A percentile compares a stretch with the other conserved stretches of the same genome.
phyloP scores from a whole-genome alignment of 768 basidiomycete species.

The Mycena vulgaris region DNA sequence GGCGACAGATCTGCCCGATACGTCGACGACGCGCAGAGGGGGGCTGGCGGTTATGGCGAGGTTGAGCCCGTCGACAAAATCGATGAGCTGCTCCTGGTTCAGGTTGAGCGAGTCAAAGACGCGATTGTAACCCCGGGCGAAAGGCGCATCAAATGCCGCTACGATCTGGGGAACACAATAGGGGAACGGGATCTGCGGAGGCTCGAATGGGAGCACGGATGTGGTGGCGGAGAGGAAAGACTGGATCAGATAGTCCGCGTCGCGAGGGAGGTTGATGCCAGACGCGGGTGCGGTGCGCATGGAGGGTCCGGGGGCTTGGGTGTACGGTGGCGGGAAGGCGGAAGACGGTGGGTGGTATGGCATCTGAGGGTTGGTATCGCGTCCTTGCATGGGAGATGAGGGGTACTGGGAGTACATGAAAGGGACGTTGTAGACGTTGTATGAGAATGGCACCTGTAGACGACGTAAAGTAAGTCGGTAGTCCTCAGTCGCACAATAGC shows the following conservation, averaged over 20 bases:
- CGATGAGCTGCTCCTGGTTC: constrained; percentile 37
- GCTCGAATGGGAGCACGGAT: background rate
- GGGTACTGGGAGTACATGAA: too few relatives aligned
- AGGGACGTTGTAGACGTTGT: too few relatives aligned
- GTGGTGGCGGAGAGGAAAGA: constrained; percentile 25
- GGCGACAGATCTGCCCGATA: constrained; percentile 40
- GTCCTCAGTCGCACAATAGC: too few relatives aligned
- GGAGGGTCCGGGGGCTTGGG: background rate
- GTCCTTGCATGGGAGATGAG: too few relatives aligned
- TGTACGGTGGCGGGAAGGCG: too few relatives aligned
- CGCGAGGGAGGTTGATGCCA: constrained; percentile 30
- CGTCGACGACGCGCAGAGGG: constrained; percentile 42
- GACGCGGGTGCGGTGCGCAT: background rate
- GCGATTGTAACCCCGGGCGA: constrained; percentile 40
- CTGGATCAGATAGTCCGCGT: constrained; percentile 33
- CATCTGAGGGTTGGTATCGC: too few relatives aligned
- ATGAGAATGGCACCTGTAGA: too few relatives aligned
- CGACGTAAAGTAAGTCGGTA: too few relatives aligned
- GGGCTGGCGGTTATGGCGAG: constrained; percentile 46
- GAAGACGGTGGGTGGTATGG: too few relatives aligned
- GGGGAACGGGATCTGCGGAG: constrained; percentile 32
- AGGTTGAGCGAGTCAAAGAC: constrained; percentile 36
- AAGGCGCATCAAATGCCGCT: constrained; percentile 39
- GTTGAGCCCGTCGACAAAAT: too few relatives aligned
- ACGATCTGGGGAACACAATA: constrained; percentile 43